Evolutionary conservation across 192 early-diverging fungal species (phyloP).

Genomic region (Entomortierella beljakovae): DNA sequence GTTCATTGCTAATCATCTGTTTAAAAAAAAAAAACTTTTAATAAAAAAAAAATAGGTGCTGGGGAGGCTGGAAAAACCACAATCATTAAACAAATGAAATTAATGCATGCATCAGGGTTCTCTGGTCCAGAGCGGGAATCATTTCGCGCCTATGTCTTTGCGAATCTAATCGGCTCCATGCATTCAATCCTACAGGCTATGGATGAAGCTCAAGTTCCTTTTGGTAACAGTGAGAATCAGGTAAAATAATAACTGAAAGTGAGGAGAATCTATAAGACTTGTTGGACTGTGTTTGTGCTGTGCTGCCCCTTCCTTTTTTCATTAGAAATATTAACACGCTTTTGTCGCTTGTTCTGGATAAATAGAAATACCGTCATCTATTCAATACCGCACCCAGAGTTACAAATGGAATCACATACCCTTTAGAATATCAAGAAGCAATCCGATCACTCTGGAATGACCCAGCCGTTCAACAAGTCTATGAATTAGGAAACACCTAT

Average conservation of each 20-base stretch:
- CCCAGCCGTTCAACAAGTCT: constrained; percentile 56
- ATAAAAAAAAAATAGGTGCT: too few species aligned
- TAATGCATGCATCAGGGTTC: constrained; percentile 68
- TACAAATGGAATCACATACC: constrained; percentile 42
- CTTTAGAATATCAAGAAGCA: constrained; percentile 52
- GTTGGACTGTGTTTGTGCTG: too few species aligned
- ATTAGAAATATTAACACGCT: too few species aligned
- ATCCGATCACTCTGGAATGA: constrained; percentile 61
- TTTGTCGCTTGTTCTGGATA: too few species aligned
- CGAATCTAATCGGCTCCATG: constrained; percentile 62
- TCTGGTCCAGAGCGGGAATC: constrained; percentile 53
- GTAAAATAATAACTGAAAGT: constrained; percentile 5
- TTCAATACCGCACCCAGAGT: constrained; percentile 55
- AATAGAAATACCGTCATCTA: constrained; percentile 48
- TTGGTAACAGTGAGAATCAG: constrained; percentile 21
- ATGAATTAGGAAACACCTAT: constrained; percentile 56
- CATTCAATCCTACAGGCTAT: constrained; percentile 63
- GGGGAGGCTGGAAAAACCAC: constrained; percentile 72
- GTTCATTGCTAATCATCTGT: neutral
- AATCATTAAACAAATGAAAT: constrained; percentile 69
- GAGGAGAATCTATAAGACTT: too few species aligned
- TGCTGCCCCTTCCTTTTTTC: too few species aligned
- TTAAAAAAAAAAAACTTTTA: too few species aligned
- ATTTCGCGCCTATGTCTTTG: constrained; percentile 58
- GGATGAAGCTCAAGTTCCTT: constrained; percentile 15